Evolutionary conservation across 192 early-diverging fungal genomes (phyloP), one percentile per base, ranked within the genome.

Genomic region (Linnemannia exigua): DNA sequence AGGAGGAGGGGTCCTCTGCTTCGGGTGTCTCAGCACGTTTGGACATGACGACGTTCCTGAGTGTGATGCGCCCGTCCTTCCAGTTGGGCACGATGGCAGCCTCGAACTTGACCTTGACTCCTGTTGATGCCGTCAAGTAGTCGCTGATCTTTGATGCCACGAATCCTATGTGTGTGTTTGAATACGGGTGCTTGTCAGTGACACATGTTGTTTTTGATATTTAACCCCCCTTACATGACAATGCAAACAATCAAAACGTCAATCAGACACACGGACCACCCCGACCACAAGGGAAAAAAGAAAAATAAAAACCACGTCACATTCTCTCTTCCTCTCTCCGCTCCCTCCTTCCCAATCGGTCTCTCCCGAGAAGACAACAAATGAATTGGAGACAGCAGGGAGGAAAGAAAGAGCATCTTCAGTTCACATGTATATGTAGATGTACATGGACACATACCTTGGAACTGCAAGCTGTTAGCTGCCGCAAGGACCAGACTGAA

Each of bases 71-170:
- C 15, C 98, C 98, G 28, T 94, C 92, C 58, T 95, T 91, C 98
- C 98, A 99, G 44, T 95, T 94, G 0, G 98, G 98, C 8, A 96
- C 93, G 70, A 98, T 97, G 5, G 96, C 97, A 5, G 95, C 94
- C 67, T 98, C 97, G 78, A 99, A 98, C 3, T 91, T 92, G 25
- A 99, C 94, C 5, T 94, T 93, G 38, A 94, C 93, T 0, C 97
- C 97, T 5, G 97, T 96, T 3, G 92, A 91, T 8, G 91, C 87
- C 5, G 95, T 96, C 0, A 99, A 89, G 86, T 96, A 97, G 41
- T 94, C 89, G 41, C 95, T 90, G 46, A 99, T 91, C n/a, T 89
- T 91, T 75, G 91, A 91, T 17, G 96, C 94, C 67, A 97, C 89
- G 82, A 94, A 97, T 63, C 95, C 95, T 95, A 77, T 28, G 8